A percentile compares a stretch with the other conserved stretches of the same genome.
These are phyloP conservation scores for Rhodomyrtus tomentosa DNA, from an alignment of 345 rosid genomes.

Conservation along the genomic window DNA sequence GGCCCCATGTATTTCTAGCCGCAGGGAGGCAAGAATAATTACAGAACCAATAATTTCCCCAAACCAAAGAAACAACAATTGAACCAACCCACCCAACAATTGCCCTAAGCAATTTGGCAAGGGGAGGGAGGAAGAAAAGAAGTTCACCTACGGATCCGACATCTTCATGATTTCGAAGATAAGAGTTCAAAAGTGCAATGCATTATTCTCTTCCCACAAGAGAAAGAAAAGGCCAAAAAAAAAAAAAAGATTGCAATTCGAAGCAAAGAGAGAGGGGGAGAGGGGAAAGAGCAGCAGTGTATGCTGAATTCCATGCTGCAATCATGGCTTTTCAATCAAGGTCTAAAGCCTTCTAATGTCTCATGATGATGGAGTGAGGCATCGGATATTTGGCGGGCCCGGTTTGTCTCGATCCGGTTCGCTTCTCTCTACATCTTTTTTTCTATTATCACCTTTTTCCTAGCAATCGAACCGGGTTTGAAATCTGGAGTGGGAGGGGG, in stretches of 20 bases:
- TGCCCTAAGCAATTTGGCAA: not conserved
- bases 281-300: constrained; percentile 4
- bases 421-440: not conserved
- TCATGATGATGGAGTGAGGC: constrained; percentile 76
- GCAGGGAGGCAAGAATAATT: not conserved
- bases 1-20: not conserved
- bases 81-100: not conserved
- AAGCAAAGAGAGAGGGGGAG: constrained; percentile 26
- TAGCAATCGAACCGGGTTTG: not conserved
- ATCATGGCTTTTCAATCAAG: constrained; percentile 71
- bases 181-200: constrained; percentile 39
- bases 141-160: constrained; percentile 30
- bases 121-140: not conserved
- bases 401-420: constrained; percentile 14
- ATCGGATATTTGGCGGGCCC: constrained; percentile 52
- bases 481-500: not conserved
- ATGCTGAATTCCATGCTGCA: constrained; percentile 83
- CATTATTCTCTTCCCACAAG: constrained; percentile 4
- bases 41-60: not conserved
- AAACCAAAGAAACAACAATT: not conserved
- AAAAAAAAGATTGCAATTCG: constrained; percentile 16
- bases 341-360: constrained; percentile 37
- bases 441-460: not conserved
- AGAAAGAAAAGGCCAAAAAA: not conserved
- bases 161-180: constrained; percentile 21